Conservation (phyloP, 495 filamentous ascomycete genomes). For the Poronia punctata region DNA sequence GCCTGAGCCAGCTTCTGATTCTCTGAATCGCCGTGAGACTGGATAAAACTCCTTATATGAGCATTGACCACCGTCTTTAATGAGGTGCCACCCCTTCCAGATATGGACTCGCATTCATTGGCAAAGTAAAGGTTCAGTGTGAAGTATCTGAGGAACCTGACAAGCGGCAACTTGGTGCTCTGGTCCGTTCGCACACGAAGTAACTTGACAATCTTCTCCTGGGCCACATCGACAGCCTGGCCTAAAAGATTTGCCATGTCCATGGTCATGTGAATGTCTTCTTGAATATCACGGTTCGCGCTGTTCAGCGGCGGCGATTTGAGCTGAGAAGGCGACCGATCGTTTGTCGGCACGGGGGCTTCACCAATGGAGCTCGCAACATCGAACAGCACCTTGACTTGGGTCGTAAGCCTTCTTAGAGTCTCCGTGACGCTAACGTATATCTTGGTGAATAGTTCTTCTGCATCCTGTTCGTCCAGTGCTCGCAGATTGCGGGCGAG, state of each 20-base stretch:
- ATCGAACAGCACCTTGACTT: conserved; percentile 93
- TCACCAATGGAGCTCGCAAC: conserved; percentile 72
- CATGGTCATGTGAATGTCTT: conserved; percentile 75
- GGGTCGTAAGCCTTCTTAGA: conserved; percentile 73
- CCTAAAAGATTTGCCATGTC: conserved; percentile 94
- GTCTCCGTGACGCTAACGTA: conserved; percentile 86
- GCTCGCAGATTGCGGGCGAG: conserved; percentile 88
- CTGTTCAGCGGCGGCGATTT: conserved; percentile 26
- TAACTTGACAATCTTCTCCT: conserved; percentile 86
- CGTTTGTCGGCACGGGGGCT: conserved; percentile 14
- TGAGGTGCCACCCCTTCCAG: conserved; percentile 73
- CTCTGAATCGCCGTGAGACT: conserved; percentile 64
- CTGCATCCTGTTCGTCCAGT: conserved; percentile 75
- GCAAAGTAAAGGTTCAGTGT: conserved; percentile 89
- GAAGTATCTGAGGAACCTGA: conserved; percentile 83
- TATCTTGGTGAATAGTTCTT: conserved; percentile 72
- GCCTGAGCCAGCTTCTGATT: conserved; percentile 71
- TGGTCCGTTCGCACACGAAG: conserved; percentile 88
- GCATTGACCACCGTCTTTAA: conserved; percentile 84
- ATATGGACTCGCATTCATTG: conserved; percentile 95
- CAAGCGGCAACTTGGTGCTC: conserved; percentile 62
- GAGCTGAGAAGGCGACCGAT: conserved; percentile 38
- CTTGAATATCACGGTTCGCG: conserved; percentile 50
- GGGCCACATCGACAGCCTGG: conserved; percentile 86
- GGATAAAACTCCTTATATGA: conserved; percentile 87